phyloP scores from a whole-genome alignment of 768 basidiomycete species.

The Termitomyces titanicus region DNA sequence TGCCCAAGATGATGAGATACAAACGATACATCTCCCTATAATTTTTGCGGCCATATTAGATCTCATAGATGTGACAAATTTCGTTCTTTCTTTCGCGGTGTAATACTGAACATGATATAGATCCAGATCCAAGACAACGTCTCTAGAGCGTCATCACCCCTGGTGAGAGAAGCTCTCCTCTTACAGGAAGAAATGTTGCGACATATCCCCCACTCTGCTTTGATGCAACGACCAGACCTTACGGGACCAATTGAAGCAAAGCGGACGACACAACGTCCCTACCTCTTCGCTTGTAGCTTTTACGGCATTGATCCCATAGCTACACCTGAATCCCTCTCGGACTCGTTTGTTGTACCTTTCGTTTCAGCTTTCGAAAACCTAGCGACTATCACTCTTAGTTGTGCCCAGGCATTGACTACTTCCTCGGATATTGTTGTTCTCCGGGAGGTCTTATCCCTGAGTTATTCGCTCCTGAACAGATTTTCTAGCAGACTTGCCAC shows the following conservation, averaged over 20 bases:
- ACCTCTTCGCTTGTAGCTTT: constrained; percentile 57
- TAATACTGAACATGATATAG: constrained; percentile 19
- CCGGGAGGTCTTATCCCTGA: constrained; percentile 50
- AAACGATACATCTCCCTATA: constrained; percentile 75
- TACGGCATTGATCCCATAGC: constrained; percentile 44
- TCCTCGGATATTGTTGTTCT: constrained; percentile 28
- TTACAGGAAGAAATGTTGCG: constrained; percentile 52
- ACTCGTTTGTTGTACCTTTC: constrained; percentile 45
- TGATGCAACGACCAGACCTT: constrained; percentile 49
- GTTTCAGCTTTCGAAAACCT: constrained; percentile 55
- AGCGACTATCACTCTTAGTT: constrained; percentile 41
- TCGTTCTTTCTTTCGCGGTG: not conserved
- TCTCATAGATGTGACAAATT: constrained; percentile 49
- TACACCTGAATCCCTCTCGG: constrained; percentile 14
- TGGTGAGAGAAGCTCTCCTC: constrained; percentile 39
- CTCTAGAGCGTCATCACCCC: constrained; percentile 28
- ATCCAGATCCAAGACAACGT: constrained; percentile 33
- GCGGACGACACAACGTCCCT: constrained; percentile 33
- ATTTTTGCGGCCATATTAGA: constrained; percentile 70
- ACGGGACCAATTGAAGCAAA: constrained; percentile 31
- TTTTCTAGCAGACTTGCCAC: constrained; percentile 44
- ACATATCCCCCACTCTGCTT: constrained; percentile 45
- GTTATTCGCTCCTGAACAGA: constrained; percentile 47
- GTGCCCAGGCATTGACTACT: constrained; percentile 33
- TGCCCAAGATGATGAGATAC: constrained; percentile 86